Conservation (phyloP, 2,329 filamentous ascomycete species). For the Talaromyces verruculosus region DNA sequence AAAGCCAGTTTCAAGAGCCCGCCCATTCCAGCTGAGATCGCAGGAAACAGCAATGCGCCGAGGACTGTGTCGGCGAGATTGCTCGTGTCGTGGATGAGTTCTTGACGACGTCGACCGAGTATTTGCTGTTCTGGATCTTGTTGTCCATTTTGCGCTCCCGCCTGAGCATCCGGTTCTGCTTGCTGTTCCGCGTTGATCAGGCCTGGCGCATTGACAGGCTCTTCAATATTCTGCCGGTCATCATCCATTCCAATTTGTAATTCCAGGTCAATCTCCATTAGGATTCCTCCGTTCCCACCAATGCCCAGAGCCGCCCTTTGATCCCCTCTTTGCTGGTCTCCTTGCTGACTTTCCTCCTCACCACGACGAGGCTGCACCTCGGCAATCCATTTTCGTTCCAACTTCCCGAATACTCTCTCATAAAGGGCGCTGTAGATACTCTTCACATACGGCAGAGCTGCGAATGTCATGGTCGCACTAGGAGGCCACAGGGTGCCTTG, state of each 20-base stretch:
- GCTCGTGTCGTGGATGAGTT: slow-evolving; percentile 55
- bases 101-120: slow-evolving; percentile 45
- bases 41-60: slow-evolving; percentile 75
- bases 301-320: slow-evolving; percentile 25
- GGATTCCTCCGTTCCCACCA: slow-evolving; percentile 41
- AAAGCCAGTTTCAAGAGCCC: slow-evolving; percentile 68
- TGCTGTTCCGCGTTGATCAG: slow-evolving; percentile 17
- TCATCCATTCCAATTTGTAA: slow-evolving; percentile 53
- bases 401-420: slow-evolving; percentile 56
- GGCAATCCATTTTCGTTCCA: slow-evolving; percentile 61
- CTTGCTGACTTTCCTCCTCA: slow-evolving; percentile 35
- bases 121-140: slow-evolving; percentile 31
- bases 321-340: slow-evolving; percentile 38
- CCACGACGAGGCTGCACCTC: slow-evolving; percentile 58
- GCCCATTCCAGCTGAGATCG: slow-evolving; percentile 75
- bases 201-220: slow-evolving; percentile 34
- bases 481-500: slow-evolving; percentile 65
- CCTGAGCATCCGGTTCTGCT: slow-evolving; percentile 11
- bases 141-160: slow-evolving; percentile 17
- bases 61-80: slow-evolving; percentile 61
- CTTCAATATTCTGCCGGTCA: slow-evolving; percentile 35
- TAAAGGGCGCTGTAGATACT: slow-evolving; percentile 64
- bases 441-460: slow-evolving; percentile 65
- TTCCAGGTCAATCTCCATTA: slow-evolving; percentile 53
- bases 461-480: slow-evolving; percentile 64